Percentiles rank a stretch among this genome's conserved stretches.
phyloP scores from a whole-genome alignment of 2,329 filamentous ascomycete species.

The Pseudogymnoascus sp. region DNA sequence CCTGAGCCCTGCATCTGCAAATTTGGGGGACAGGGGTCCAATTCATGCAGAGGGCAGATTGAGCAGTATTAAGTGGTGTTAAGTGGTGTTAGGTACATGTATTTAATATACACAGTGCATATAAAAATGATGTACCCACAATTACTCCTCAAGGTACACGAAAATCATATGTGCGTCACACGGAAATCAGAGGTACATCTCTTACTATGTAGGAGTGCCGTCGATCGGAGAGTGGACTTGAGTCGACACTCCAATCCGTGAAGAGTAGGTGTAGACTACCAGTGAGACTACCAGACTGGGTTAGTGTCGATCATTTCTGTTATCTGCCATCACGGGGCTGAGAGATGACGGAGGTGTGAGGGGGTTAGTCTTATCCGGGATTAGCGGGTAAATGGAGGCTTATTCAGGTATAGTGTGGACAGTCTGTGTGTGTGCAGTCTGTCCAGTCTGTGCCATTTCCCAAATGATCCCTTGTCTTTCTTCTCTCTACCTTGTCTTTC shows the following conservation, averaged over 20 bases:
- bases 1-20: background rate
- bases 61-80: too few relatives aligned
- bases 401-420: too few relatives aligned
- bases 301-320: background rate
- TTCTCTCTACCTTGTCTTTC: too few relatives aligned
- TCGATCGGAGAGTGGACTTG: background rate
- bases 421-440: too few relatives aligned
- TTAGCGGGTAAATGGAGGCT: background rate
- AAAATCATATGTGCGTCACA: background rate
- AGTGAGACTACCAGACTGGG: too few relatives aligned
- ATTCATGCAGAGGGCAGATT: background rate
- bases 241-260: too few relatives aligned
- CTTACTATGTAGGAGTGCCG: background rate
- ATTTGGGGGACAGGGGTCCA: background rate
- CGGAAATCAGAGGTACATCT: background rate
- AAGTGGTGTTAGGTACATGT: too few relatives aligned
- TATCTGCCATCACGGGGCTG: background rate
- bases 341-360: background rate
- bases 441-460: too few relatives aligned
- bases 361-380: background rate
- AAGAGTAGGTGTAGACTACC: too few relatives aligned
- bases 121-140: background rate
- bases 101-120: too few relatives aligned
- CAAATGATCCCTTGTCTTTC: too few relatives aligned
- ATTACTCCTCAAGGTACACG: background rate